These are phyloP conservation scores for Acidomyces sp. DNA, from an alignment of 495 filamentous ascomycete genomes.

Conservation along the genomic window DNA sequence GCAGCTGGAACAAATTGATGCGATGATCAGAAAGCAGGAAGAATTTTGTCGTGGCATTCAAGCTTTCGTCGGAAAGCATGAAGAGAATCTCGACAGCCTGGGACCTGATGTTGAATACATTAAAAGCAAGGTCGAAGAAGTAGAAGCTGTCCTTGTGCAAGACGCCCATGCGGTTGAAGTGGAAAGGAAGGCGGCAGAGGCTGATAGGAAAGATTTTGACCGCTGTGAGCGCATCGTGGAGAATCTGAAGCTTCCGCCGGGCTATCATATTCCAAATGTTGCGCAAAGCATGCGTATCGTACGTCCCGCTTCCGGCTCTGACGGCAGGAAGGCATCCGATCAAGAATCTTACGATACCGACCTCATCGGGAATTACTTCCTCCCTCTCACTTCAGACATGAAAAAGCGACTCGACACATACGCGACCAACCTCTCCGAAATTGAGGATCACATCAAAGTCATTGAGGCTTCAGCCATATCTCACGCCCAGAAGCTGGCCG, in stretches of 20 bases:
- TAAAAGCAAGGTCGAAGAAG: conserved; percentile 53
- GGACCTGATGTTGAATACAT: conserved; percentile 65
- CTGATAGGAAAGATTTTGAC: conserved; percentile 57
- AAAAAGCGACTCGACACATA: conserved; percentile 50
- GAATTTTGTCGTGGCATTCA: conserved; percentile 40
- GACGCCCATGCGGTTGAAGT: conserved; percentile 60
- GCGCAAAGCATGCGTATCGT: neutral
- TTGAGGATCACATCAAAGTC: conserved; percentile 67
- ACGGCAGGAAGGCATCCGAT: conserved; percentile 21
- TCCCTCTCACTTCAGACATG: conserved; percentile 58
- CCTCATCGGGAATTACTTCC: conserved; percentile 62
- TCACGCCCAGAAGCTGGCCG: conserved; percentile 50
- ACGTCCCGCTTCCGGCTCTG: neutral
- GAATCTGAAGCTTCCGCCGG: conserved; percentile 44
- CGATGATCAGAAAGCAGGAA: conserved; percentile 57
- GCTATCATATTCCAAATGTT: conserved; percentile 32
- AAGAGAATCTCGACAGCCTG: conserved; percentile 48
- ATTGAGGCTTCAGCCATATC: conserved; percentile 57
- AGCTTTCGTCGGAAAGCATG: conserved; percentile 52
- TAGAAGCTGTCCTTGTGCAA: conserved; percentile 56
- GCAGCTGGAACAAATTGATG: conserved; percentile 60
- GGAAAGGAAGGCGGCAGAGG: conserved; percentile 47
- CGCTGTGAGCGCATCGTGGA: conserved; percentile 51
- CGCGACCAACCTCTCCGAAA: conserved; percentile 57
- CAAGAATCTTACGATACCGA: conserved; percentile 43